phyloP scores from a whole-genome alignment of 164 flowering plant genomes.

The Houttuynia cordata region DNA sequence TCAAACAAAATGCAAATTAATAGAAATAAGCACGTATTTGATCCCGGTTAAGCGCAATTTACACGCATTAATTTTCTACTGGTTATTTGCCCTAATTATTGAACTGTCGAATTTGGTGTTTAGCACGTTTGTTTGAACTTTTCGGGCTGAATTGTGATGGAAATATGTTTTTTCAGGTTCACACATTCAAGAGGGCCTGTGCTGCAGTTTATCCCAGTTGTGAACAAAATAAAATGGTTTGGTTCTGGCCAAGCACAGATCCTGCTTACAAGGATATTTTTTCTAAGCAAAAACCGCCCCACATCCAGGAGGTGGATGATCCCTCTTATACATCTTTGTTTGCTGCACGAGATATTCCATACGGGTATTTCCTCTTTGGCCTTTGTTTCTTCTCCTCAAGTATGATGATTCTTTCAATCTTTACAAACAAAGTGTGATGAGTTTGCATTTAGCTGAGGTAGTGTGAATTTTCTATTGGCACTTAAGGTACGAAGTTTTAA shows the following conservation, averaged over 20 bases:
- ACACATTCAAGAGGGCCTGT: constrained; percentile 73
- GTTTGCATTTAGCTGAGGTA: not conserved
- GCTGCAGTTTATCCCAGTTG: constrained; percentile 69
- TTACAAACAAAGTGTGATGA: no score
- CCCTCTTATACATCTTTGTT: constrained; percentile 54
- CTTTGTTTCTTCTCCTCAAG: not conserved
- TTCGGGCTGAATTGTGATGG: not conserved
- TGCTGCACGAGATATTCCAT: constrained; percentile 64
- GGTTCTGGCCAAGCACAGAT: constrained; percentile 92
- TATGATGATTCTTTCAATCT: not conserved
- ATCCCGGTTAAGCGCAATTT: no score
- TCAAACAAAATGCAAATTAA: no score
- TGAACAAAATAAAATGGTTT: constrained; percentile 69
- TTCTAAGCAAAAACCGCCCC: constrained; percentile 50
- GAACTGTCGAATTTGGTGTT: not conserved
- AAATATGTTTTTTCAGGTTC: constrained; percentile 38
- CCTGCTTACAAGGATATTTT: constrained; percentile 51
- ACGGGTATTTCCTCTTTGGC: constrained; percentile 43
- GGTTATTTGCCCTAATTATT: no score
- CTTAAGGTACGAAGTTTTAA: constrained; percentile 78
- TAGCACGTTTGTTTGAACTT: not conserved
- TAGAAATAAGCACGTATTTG: no score
- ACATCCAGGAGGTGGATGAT: constrained; percentile 69
- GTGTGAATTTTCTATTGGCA: not conserved
- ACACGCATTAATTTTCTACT: no score